These are phyloP conservation scores for Pholiota microspora DNA, from an alignment of 768 basidiomycete species.

Conservation along the genomic window DNA sequence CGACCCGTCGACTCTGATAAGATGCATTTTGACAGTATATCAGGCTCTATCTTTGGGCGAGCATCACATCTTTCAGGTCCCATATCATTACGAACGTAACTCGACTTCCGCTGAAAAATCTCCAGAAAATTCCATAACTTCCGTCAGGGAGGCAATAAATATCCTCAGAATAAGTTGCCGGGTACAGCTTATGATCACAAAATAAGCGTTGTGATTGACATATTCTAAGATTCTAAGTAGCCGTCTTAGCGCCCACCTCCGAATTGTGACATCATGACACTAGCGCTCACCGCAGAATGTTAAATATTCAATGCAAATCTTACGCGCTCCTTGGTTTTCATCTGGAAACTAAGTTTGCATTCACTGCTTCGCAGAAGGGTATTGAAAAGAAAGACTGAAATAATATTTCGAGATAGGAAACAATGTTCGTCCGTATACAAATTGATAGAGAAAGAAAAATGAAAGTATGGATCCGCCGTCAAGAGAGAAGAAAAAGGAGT, in stretches of 20 bases:
- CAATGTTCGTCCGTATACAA: constrained; percentile 2
- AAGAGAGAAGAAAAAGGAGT: not conserved
- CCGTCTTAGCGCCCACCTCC: not conserved
- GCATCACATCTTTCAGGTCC: too few species aligned
- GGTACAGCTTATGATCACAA: not conserved
- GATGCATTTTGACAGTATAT: too few species aligned
- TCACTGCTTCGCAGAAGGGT: too few species aligned
- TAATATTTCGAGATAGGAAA: not conserved
- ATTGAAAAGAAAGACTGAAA: constrained; percentile 2
- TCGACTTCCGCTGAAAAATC: too few species aligned
- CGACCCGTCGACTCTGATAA: too few species aligned
- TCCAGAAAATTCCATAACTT: too few species aligned
- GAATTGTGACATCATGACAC: not conserved
- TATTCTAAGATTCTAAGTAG: not conserved
- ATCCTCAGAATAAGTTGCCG: not conserved
- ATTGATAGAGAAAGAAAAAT: not conserved
- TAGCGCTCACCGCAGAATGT: not conserved
- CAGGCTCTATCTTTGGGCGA: too few species aligned
- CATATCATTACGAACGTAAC: too few species aligned
- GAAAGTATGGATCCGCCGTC: constrained; percentile 3
- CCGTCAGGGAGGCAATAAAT: too few species aligned
- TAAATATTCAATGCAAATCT: too few species aligned
- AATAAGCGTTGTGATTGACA: not conserved
- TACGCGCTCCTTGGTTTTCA: too few species aligned
- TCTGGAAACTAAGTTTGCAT: too few species aligned